Conservation (phyloP, 495 filamentous ascomycete genomes). For the Trichoderma orchidacearum region DNA sequence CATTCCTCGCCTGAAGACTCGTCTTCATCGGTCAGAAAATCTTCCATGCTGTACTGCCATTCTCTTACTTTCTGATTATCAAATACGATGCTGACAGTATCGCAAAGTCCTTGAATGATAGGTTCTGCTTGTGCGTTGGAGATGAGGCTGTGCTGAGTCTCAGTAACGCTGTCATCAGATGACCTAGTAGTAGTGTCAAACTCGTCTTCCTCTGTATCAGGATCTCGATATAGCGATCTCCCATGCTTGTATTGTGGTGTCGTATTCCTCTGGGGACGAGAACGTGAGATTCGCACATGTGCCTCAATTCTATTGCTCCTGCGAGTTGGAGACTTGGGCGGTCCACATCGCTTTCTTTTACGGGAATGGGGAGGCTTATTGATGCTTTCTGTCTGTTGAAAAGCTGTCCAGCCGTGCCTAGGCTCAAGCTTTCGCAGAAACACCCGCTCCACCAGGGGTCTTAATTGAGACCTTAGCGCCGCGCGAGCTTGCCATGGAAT, state of each 20-base stretch:
- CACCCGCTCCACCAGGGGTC: conserved; percentile 42
- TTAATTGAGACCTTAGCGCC: conserved; percentile 60
- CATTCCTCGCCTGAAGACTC: conserved; percentile 65
- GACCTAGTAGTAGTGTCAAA: neutral
- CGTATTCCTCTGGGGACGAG: conserved; percentile 9
- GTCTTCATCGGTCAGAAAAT: conserved; percentile 66
- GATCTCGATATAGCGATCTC: conserved; percentile 14
- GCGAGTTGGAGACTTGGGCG: conserved; percentile 3
- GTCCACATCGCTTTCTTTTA: neutral
- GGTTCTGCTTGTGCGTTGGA: conserved; percentile 4
- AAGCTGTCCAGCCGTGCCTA: conserved; percentile 26
- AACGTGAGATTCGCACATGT: conserved; percentile 8
- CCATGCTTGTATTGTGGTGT: conserved; percentile 5
- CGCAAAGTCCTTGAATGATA: conserved; percentile 63
- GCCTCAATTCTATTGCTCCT: conserved; percentile 13
- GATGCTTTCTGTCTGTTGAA: conserved; percentile 12
- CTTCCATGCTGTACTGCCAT: conserved; percentile 55
- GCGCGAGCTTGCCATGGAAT: conserved; percentile 70
- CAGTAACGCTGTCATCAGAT: neutral
- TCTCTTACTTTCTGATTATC: conserved; percentile 73
- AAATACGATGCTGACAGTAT: conserved; percentile 63
- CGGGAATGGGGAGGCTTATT: neutral
- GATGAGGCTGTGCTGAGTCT: neutral
- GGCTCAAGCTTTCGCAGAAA: conserved; percentile 45
- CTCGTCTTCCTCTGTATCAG: conserved; percentile 12